Conservation (phyloP, 768 basidiomycete genomes). For the Russula dissimulans region DNA sequence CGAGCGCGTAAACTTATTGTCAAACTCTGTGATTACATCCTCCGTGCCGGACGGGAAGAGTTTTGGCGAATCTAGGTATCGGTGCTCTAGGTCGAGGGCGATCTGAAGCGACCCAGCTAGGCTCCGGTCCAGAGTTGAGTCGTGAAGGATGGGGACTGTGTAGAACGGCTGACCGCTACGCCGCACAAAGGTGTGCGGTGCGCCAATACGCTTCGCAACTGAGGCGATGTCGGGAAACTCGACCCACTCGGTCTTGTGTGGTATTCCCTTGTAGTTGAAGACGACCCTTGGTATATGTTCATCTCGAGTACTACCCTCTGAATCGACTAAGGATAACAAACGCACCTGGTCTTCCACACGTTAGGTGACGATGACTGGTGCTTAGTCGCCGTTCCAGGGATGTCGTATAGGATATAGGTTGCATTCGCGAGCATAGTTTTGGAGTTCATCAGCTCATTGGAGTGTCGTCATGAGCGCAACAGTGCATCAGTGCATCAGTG, state of each 20-base stretch:
- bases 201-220: conserved; percentile 29
- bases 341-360: conserved; percentile 27
- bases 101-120: conserved; percentile 38
- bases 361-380: conserved; percentile 27
- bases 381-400: conserved; percentile 8
- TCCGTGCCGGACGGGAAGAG: conserved; percentile 27
- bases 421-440: neutral
- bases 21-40: conserved; percentile 17
- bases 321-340: too few species aligned
- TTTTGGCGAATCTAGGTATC: conserved; percentile 34
- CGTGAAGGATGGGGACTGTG: conserved; percentile 39
- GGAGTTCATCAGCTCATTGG: too few species aligned
- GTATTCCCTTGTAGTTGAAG: conserved; percentile 33
- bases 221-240: conserved; percentile 42
- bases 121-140: conserved; percentile 29
- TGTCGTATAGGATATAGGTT: conserved; percentile 13
- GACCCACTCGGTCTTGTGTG: conserved; percentile 42
- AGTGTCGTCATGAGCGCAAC: too few species aligned
- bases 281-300: conserved; percentile 23
- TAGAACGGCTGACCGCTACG: conserved; percentile 29
- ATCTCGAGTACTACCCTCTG: neutral
- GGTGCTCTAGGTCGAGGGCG: conserved; percentile 38
- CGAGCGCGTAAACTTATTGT: conserved; percentile 20
- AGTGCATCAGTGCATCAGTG: too few species aligned
- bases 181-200: conserved; percentile 28